Evolutionary conservation across 805 yeast genomes (phyloP).

Genomic region (Candida sithepensis): DNA sequence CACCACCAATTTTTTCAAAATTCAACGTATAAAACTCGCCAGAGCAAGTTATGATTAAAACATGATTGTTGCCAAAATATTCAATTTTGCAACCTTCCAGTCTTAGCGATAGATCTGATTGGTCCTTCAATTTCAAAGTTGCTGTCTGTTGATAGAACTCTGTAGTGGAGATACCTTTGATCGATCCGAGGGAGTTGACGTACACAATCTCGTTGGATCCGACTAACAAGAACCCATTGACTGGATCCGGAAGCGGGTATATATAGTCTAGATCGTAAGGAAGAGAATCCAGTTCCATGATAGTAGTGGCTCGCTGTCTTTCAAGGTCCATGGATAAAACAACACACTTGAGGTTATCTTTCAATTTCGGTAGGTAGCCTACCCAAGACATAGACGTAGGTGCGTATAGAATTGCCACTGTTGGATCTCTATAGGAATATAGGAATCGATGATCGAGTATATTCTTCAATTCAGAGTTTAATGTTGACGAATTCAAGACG

Average conservation of each 20-base stretch:
- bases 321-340: conserved; percentile 67
- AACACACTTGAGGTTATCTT: conserved; percentile 59
- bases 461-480: conserved; percentile 55
- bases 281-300: conserved; percentile 57
- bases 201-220: conserved; percentile 79
- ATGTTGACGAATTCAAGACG: conserved; percentile 50
- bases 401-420: conserved; percentile 38
- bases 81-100: conserved; percentile 50
- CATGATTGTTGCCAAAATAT: conserved; percentile 32
- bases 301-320: conserved; percentile 58
- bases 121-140: conserved; percentile 41
- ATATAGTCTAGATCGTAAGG: conserved; percentile 73
- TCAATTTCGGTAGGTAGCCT: conserved; percentile 57
- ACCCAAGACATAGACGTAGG: conserved; percentile 61
- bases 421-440: conserved; percentile 76
- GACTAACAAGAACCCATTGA: conserved; percentile 63
- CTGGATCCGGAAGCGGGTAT: conserved; percentile 59
- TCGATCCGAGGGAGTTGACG: conserved; percentile 73
- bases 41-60: conserved; percentile 36
- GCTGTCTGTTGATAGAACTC: conserved; percentile 42
- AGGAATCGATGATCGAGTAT: conserved; percentile 72
- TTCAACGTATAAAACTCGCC: conserved; percentile 39
- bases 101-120: conserved; percentile 45
- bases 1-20: conserved; percentile 34
- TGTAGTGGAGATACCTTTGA: conserved; percentile 61